phyloP scores from a whole-genome alignment of 495 filamentous ascomycete species.

The Saxophila tyrrhenica region DNA sequence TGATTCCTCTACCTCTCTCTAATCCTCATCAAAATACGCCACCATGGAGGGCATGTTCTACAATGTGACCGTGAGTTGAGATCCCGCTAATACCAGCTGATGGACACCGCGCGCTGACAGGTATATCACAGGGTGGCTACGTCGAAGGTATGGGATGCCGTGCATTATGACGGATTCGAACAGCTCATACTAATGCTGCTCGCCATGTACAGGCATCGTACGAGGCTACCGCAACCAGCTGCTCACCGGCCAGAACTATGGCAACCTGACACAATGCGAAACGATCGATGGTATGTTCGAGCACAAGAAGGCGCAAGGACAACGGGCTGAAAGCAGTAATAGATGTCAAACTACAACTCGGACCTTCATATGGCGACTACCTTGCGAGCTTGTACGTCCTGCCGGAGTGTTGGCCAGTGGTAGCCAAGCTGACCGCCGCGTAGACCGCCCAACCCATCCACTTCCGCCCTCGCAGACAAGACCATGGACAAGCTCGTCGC shows the following conservation, averaged over 20 bases:
- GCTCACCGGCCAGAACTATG: conserved; percentile 82
- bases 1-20: not conserved
- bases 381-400: conserved; percentile 58
- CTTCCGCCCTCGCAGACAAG: conserved; percentile 84
- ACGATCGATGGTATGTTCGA: conserved; percentile 73
- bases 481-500: conserved; percentile 96
- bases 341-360: conserved; percentile 98
- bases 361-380: conserved; percentile 94
- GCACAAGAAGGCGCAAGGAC: not conserved
- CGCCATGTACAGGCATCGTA: not conserved
- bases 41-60: not conserved
- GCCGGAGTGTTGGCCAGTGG: too few species aligned
- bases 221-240: conserved; percentile 73
- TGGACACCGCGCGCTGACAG: not conserved
- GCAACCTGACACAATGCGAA: conserved; percentile 96
- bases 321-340: not conserved
- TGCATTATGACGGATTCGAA: too few species aligned
- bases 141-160: conserved; percentile 89
- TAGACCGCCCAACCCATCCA: conserved; percentile 82
- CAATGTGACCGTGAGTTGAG: not conserved
- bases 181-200: not conserved
- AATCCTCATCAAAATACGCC: not conserved
- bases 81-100: not conserved
- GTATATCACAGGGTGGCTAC: conserved; percentile 58
- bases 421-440: not conserved